Evolutionary conservation across 306 rosid genomes (phyloP).

Genomic region (Rubus idaeus): DNA sequence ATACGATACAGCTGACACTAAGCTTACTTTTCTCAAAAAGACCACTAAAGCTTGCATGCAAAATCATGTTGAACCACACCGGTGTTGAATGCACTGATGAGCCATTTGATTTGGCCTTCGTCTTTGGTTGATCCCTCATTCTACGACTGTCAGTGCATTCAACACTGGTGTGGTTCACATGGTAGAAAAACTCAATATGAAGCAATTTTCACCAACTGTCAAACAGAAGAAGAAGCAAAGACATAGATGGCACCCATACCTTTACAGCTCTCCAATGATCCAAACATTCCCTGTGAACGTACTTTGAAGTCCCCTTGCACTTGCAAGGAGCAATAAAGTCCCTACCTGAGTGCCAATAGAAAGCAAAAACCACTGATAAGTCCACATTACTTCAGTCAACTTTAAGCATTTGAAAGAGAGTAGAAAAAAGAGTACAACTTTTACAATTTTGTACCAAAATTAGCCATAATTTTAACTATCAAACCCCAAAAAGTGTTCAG

Average conservation of each 20-base stretch:
- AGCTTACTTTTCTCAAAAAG: background rate
- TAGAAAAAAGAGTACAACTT: background rate
- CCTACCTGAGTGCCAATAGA: slow-evolving; percentile 60
- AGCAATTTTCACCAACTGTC: background rate
- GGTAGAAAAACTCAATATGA: background rate
- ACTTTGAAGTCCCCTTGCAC: slow-evolving; percentile 96
- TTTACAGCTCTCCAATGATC: slow-evolving; percentile 98
- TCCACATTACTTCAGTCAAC: slow-evolving; percentile 15
- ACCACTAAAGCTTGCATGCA: background rate
- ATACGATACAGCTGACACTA: background rate
- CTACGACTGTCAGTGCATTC: background rate
- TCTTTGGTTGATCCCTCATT: background rate
- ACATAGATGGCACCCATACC: slow-evolving; percentile 44
- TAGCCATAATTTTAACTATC: background rate
- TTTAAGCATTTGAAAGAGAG: background rate
- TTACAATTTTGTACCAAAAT: background rate
- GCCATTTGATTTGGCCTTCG: background rate
- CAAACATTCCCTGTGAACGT: slow-evolving; percentile 94
- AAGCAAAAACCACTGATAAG: slow-evolving; percentile 18
- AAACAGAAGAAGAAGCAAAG: slow-evolving; percentile 6
- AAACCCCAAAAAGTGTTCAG: background rate
- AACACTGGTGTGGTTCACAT: background rate
- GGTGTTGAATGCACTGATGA: background rate
- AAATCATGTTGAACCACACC: background rate
- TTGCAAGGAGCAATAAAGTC: slow-evolving; percentile 97